Base-by-base conservation (phyloP, 192 early-diverging fungal species). In the Backusella tarrabulga region DNA sequence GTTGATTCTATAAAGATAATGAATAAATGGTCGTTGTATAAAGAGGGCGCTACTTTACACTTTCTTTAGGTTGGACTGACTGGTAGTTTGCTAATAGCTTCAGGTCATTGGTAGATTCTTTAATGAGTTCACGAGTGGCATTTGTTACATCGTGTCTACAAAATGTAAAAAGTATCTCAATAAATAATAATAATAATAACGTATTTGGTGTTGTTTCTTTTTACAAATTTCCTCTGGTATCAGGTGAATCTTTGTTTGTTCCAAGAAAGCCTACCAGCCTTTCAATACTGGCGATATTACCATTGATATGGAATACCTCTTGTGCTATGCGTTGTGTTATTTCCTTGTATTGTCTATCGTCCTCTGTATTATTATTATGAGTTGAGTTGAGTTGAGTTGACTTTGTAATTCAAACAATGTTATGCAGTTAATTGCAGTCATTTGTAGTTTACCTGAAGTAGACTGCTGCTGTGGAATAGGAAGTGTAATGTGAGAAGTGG, bases 271-370 rank as follows among this genome's bases (percentile, higher is more conserved):
- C 82, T 7, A 97, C 92, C 0, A 94, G 87, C 14, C 91, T 88
- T n/a, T 97, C 90, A 63, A 97, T 95, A 74, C 88, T 89, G 26
- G 93, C 92, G 50, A 96, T 93, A 81, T 93, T 94, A 73, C 88
- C 90, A 67, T 94, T 95, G 73, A 98, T 95, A 44, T 87, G 86
- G 79, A 97, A 97, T 52, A 98, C 88, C 75, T 93, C 88, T 74
- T 95, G 92, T 11, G 95, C 96, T 9, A 95, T 87, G 60, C 89
- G 86, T 54, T 94, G 93, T 72, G 85, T 85, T 54, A 88, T 73
- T 34, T 83, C 80, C 50, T 83, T 81, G 74, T 90, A 91, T 46
- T 76, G 67, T 9, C 72, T 76, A 67, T 90, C 87, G 67, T 88
- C 84, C 34, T 79, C 77, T 71, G 74, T 63, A 26, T 68, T 4